These are phyloP conservation scores for Aspergillus latus DNA, from an alignment of 2,329 filamentous ascomycete species.

Conservation along the genomic window DNA sequence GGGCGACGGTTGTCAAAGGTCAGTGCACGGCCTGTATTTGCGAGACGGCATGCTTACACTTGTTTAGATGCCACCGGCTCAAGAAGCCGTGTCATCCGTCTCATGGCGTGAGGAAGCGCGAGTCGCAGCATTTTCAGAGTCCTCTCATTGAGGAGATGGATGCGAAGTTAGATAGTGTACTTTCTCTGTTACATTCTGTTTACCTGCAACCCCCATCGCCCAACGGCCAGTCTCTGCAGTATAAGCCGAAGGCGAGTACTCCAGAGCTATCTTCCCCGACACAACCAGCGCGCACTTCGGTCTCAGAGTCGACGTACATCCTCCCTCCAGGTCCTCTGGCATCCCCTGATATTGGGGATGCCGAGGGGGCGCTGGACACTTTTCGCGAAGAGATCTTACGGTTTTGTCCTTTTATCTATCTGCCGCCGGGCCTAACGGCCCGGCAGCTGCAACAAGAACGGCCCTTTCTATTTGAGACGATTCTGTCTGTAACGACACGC, in stretches of 20 bases:
- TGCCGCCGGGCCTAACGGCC: not conserved
- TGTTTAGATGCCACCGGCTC: slow-evolving; percentile 6
- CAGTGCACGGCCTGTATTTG: not conserved
- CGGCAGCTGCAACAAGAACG: not conserved
- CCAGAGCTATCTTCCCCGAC: not conserved
- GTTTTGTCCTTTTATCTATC: not conserved
- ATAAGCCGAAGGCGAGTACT: too few relatives aligned
- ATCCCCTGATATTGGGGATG: not conserved
- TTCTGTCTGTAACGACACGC: not conserved
- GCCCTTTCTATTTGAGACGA: slow-evolving; percentile 3
- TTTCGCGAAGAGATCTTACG: slow-evolving; percentile 4
- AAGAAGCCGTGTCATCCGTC: slow-evolving; percentile 4
- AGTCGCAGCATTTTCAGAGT: not conserved
- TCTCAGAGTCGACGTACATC: not conserved
- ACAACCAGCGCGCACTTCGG: not conserved
- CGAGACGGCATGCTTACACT: not conserved
- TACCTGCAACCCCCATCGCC: not conserved
- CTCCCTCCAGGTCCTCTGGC: not conserved
- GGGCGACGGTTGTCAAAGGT: slow-evolving; percentile 5
- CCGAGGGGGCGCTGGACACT: not conserved
- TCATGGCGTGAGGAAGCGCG: not conserved
- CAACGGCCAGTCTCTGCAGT: too few relatives aligned
- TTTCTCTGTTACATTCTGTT: not conserved
- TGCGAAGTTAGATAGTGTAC: slow-evolving; percentile 1
- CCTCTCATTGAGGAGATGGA: slow-evolving; percentile 3